Evolutionary conservation across 2,329 filamentous ascomycete genomes (phyloP), one percentile per base, ranked within the genome.

Genomic region (Knoxdaviesia capensis): DNA sequence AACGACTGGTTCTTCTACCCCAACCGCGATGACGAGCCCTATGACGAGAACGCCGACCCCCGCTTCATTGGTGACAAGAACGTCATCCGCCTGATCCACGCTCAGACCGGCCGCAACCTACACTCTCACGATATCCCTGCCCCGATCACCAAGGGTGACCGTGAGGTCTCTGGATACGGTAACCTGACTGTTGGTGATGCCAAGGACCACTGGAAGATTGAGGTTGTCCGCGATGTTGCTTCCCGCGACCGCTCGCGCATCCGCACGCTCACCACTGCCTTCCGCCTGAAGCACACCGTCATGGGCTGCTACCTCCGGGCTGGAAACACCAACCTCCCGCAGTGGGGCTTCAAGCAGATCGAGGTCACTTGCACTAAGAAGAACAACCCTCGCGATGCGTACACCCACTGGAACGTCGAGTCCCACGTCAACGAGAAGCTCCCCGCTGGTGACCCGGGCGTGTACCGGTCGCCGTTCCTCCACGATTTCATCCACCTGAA

Each of bases 1-100:
- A 98, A 98, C 59, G 90, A 98, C 59, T 98, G 90, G 90, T 94
- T 92, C 64, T 87, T 98, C 62, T 94, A 94, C 59, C 90, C 90
- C 30, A 94, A 88, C 64, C 83, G 92, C 48, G 62, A 68, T 42
- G 74, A 93, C 45, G 62, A 70, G 29, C 78, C 81, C 11, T 94
- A 77, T 54, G 69, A 87, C 52, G 61, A 74, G 5, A 76, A 83
- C 45, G 75, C 65, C n/a, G 69, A 76, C 44, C 74, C 80, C 34
- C 67, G 84, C 47, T 93, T 79, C 55, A 74, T 94, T 50, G 77
- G 72, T 10, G 77, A 98, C 56, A 77, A 79, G 47, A 73, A 81
- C 52, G 64, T 74, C 44, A 74, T 98, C 51, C 87, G 90, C 50
- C 67, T 98, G 29, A 84, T 98, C 49, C 90, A 98, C 58, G 79